Conservation (phyloP, 148 eudicot species). For the Pouteria glomerata region DNA sequence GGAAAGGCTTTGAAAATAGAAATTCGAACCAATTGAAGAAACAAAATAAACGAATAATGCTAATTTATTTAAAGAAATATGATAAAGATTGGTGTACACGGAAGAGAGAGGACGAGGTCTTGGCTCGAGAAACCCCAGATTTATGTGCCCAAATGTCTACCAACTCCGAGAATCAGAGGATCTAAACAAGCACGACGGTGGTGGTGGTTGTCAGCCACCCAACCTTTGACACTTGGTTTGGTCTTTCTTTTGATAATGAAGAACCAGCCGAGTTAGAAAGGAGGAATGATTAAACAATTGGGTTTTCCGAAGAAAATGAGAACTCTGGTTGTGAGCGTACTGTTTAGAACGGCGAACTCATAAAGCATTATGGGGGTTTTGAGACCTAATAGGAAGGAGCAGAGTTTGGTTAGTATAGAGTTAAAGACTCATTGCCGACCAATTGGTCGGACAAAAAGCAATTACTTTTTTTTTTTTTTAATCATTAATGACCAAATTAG, state of each 20-base stretch:
- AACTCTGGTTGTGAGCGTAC: background rate
- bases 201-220: background rate
- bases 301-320: background rate
- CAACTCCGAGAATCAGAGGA: background rate
- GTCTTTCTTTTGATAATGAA: background rate
- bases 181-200: background rate
- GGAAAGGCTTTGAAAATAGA: no score
- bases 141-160: background rate
- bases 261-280: background rate
- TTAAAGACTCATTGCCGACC: no score
- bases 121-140: slow-evolving; percentile 1
- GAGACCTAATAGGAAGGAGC: no score
- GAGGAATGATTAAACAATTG: background rate
- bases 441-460: no score
- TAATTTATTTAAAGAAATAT: background rate
- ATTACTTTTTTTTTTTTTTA: no score
- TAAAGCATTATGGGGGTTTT: no score
- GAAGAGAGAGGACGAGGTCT: background rate
- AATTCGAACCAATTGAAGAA: background rate
- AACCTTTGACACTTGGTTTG: background rate
- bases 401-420: no score
- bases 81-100: background rate
- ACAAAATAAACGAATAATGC: background rate
- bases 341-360: no score
- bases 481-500: no score